Evolutionary conservation across 768 basidiomycete genomes (phyloP), one percentile per base, ranked within the genome.

Genomic region (Podaxis rugospora): DNA sequence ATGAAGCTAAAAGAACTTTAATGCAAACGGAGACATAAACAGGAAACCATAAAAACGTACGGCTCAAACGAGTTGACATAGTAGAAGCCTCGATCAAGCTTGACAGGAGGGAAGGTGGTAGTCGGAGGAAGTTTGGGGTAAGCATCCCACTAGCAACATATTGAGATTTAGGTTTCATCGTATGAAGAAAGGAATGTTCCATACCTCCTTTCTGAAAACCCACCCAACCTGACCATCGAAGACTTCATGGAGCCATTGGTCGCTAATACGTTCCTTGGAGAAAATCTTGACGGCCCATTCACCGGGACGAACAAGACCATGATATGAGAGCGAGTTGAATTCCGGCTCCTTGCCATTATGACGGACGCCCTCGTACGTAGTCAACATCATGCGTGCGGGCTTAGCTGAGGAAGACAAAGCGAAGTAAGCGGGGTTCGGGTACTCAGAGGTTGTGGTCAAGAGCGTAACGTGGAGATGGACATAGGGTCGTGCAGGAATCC

Each of bases 11-110:
- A 52, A 11, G 14, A 44, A 16, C 11, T 9, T 25, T 46, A 32
- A 28, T 63, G 27, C 40, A 53, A 52, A 58, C 49, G 62, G 40
- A 49, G 21, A 18, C 27, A 62, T 59, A 28, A 27, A 27, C 44
- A 50, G 55, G 57, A 52, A 56, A 13, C 50, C 4, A 44, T 44
- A 44, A 18, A 7, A 11, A 83, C 88, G 68, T 75, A 90, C 85
- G 93, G 88, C 76, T 98, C 96, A 64, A 97, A 90, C 1, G 91
- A 85, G 65, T 95, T 96, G 50, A 94, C 88, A 67, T 98, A 98
- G 76, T 92, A 96, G 47, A 97, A 78, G 3, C 91, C 89, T 57
- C 80, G 76, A 60, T 84, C 88, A 4, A 94, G 83, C 71, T 86
- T 87, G 59, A 96, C 79, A 1, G 92, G 88, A 35, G 95, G 87